These are phyloP conservation scores for Candida sanyaensis DNA, from an alignment of 1,139 yeast species.

Conservation along the genomic window DNA sequence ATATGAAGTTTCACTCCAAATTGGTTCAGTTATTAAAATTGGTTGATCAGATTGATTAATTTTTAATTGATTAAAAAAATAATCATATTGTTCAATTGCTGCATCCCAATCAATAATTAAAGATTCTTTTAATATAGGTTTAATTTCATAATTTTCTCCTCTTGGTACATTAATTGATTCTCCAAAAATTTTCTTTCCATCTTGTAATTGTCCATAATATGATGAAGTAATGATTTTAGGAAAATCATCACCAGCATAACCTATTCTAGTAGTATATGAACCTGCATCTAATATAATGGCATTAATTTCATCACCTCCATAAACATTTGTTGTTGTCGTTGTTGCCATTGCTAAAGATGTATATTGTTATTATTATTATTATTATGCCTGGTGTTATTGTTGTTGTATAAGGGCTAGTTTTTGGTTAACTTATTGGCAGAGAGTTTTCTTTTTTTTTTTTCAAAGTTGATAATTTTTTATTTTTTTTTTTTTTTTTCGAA, in stretches of 20 bases:
- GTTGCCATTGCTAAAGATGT: constrained; percentile 16
- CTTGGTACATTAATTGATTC: constrained; percentile 59
- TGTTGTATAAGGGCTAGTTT: no score
- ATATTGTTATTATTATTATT: no score
- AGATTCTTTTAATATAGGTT: constrained; percentile 62
- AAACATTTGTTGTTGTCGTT: constrained; percentile 28
- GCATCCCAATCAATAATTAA: constrained; percentile 73
- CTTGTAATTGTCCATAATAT: constrained; percentile 30
- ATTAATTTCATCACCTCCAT: constrained; percentile 76
- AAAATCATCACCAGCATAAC: constrained; percentile 92
- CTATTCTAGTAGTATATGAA: constrained; percentile 77
- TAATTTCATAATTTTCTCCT: constrained; percentile 50
- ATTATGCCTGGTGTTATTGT: no score
- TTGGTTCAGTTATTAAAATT: constrained; percentile 76
- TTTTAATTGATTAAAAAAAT: constrained; percentile 47
- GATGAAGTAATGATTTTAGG: constrained; percentile 82
- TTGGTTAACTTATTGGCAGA: no score
- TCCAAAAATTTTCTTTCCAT: constrained; percentile 43
- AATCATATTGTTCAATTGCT: constrained; percentile 68
- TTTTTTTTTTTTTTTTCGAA: no score
- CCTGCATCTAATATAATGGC: constrained; percentile 95
- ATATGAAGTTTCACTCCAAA: constrained; percentile 76
- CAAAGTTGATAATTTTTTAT: no score
- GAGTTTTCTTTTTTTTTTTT: no score
- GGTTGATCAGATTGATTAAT: constrained; percentile 72